A percentile compares a stretch with the other conserved stretches of the same genome.
phyloP scores from a whole-genome alignment of 257 asterid species.

The Coffea eugenioides region DNA sequence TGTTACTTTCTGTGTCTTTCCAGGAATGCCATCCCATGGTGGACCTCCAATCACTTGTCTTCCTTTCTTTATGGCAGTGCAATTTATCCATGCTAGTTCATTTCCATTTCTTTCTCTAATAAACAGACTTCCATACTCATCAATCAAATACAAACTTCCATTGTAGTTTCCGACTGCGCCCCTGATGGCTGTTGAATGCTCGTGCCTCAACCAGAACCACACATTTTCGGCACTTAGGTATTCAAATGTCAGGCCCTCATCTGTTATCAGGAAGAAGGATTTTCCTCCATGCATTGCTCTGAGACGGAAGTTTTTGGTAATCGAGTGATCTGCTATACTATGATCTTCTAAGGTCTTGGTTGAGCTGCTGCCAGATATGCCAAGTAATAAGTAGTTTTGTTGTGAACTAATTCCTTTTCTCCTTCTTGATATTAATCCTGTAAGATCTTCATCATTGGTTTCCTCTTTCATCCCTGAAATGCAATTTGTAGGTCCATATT shows the following conservation, averaged over 20 bases:
- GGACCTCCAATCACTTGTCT: conserved; percentile 65
- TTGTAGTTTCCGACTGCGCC: conserved; percentile 75
- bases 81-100: conserved; percentile 71
- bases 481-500: conserved; percentile 77
- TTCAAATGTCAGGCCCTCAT: conserved; percentile 50
- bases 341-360: conserved; percentile 27
- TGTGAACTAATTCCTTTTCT: conserved; percentile 52
- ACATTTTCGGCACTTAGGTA: conserved; percentile 58
- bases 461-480: conserved; percentile 68
- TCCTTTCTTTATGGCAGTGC: conserved; percentile 77
- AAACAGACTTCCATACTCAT: conserved; percentile 65
- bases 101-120: conserved; percentile 61
- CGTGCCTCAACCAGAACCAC: conserved; percentile 83
- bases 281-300: conserved; percentile 65
- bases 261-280: conserved; percentile 66
- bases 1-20: conserved; percentile 43
- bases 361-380: conserved; percentile 25
- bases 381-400: conserved; percentile 45
- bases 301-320: conserved; percentile 43
- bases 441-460: conserved; percentile 27
- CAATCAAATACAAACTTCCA: conserved; percentile 72
- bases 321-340: conserved; percentile 18
- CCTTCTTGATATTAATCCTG: conserved; percentile 42
- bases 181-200: conserved; percentile 47
- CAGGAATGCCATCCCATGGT: conserved; percentile 73